A percentile compares a stretch with the other conserved stretches of the same genome.
phyloP scores from a whole-genome alignment of 129 eudicot genomes.

The Pseudognaphalium luteoalbum region DNA sequence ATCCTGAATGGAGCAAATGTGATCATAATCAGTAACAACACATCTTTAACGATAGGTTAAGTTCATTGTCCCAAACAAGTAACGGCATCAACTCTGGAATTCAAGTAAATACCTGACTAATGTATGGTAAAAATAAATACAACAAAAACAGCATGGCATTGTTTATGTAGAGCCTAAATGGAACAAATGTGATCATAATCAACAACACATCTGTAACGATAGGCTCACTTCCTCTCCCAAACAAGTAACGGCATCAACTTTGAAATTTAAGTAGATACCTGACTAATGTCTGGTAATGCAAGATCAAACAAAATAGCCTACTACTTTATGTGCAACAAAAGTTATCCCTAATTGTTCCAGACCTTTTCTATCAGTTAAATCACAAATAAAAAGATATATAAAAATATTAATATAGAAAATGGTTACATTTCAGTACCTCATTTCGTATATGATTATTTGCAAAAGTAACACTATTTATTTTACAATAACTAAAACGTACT shows the following conservation, averaged over 20 bases:
- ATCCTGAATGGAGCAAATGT: slow-evolving; percentile 50
- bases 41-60: slow-evolving; percentile 51
- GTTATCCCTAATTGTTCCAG: too few species aligned
- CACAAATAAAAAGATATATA: too few species aligned
- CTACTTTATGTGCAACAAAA: too few species aligned
- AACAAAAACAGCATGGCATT: background rate
- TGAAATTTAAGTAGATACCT: slow-evolving; percentile 30
- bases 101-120: slow-evolving; percentile 42
- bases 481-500: too few species aligned
- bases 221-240: slow-evolving; percentile 41
- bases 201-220: slow-evolving; percentile 54
- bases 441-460: too few species aligned
- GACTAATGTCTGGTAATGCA: slow-evolving; percentile 43
- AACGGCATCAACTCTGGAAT: slow-evolving; percentile 39
- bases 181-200: slow-evolving; percentile 43
- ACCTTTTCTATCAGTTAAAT: too few species aligned
- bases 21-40: slow-evolving; percentile 31
- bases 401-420: too few species aligned
- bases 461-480: too few species aligned
- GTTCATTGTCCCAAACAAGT: slow-evolving; percentile 49
- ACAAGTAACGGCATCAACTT: slow-evolving; percentile 49
- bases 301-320: background rate
- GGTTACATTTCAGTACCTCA: too few species aligned
- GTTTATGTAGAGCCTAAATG: slow-evolving; percentile 44
- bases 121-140: slow-evolving; percentile 31